Evolutionary conservation across 2,329 filamentous ascomycete species (phyloP).

Genomic region (Cytospora paraplurivora): DNA sequence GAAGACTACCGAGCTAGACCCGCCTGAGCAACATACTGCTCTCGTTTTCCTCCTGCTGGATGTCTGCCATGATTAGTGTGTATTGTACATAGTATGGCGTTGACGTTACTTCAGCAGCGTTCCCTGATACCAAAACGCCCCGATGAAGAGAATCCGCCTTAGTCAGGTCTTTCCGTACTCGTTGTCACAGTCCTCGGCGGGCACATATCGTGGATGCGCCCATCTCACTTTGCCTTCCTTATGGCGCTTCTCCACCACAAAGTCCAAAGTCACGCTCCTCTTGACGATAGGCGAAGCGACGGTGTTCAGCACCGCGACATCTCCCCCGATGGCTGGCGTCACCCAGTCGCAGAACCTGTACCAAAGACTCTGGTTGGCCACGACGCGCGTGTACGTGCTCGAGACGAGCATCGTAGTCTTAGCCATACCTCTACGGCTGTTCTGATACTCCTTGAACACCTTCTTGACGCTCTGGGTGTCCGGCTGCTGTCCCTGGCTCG

Average conservation of each 20-base stretch:
- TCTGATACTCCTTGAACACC: constrained; percentile 26
- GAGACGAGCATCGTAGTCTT: constrained; percentile 5
- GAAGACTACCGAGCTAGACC: too few species aligned
- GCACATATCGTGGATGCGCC: neutral
- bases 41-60: too few species aligned
- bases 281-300: constrained; percentile 5
- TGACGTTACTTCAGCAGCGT: too few species aligned
- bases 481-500: neutral
- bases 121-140: neutral
- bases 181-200: neutral
- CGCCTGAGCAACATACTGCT: too few species aligned
- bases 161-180: neutral
- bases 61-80: too few species aligned
- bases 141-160: neutral
- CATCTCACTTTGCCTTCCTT: constrained; percentile 9
- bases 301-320: neutral
- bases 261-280: constrained; percentile 3
- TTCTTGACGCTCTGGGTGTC: constrained; percentile 11
- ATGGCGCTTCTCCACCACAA: constrained; percentile 7
- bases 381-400: constrained; percentile 15
- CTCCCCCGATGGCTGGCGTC: neutral
- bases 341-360: constrained; percentile 10
- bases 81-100: too few species aligned
- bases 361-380: constrained; percentile 10
- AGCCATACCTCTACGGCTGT: neutral